Conservation (phyloP, 2,329 filamentous ascomycete species). For the Diplocarpon rosae region DNA sequence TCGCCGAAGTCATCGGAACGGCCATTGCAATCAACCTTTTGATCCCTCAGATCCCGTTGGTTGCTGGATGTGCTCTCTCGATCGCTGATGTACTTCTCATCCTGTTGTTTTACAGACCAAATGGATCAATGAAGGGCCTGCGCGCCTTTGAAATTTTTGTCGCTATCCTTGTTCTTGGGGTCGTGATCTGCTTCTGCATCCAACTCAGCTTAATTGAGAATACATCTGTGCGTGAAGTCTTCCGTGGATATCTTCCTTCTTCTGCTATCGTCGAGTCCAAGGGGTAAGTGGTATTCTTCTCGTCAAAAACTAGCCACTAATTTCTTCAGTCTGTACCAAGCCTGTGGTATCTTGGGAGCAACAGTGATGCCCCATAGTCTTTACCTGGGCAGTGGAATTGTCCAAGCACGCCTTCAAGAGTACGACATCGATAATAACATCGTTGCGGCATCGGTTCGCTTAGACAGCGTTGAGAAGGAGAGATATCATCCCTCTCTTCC, state of each 20-base stretch:
- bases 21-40: conserved; percentile 60
- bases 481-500: conserved; percentile 60
- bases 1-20: conserved; percentile 53
- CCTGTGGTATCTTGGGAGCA: conserved; percentile 66
- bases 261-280: conserved; percentile 44
- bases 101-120: conserved; percentile 53
- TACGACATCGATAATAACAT: conserved; percentile 50
- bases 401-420: conserved; percentile 53
- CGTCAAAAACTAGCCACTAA: conserved; percentile 12
- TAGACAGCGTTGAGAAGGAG: conserved; percentile 30
- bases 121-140: conserved; percentile 44
- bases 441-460: conserved; percentile 24
- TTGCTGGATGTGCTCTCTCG: conserved; percentile 57
- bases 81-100: conserved; percentile 59
- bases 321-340: conserved; percentile 46
- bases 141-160: conserved; percentile 57
- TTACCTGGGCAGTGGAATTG: conserved; percentile 58
- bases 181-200: conserved; percentile 60
- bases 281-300: conserved; percentile 29
- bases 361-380: conserved; percentile 64
- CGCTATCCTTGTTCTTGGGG: conserved; percentile 50
- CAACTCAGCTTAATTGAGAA: conserved; percentile 51
- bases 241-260: conserved; percentile 55
- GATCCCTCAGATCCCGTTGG: conserved; percentile 50
- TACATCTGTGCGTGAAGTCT: conserved; percentile 46